phyloP scores from a whole-genome alignment of 2,329 filamentous ascomycete species.

The Septoria linicola region DNA sequence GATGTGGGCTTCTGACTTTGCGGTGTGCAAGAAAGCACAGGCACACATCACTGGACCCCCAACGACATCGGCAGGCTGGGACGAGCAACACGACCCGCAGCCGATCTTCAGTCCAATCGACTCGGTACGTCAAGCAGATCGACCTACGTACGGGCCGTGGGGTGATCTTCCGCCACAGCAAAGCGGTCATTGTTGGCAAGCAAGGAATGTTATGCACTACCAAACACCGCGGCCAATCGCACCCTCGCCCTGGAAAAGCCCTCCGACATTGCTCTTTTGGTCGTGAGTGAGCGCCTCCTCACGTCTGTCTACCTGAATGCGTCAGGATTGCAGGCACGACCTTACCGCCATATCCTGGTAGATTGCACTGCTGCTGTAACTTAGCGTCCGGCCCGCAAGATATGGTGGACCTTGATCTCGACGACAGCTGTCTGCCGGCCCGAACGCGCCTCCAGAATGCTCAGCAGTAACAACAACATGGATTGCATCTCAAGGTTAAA shows the following conservation, averaged over 20 bases:
- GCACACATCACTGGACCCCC: slow-evolving; percentile 11
- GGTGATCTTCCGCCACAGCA: slow-evolving; percentile 18
- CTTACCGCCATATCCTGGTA: slow-evolving; percentile 25
- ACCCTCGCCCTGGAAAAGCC: slow-evolving; percentile 13
- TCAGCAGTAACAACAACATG: slow-evolving; percentile 17
- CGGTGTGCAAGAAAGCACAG: slow-evolving; percentile 24
- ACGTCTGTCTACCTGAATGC: slow-evolving; percentile 20
- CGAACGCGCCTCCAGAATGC: slow-evolving; percentile 15
- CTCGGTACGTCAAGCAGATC: slow-evolving; percentile 18
- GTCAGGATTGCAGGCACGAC: slow-evolving; percentile 13
- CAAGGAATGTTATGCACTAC: slow-evolving; percentile 15
- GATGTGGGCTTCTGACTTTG: slow-evolving; percentile 17
- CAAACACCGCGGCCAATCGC: slow-evolving; percentile 19
- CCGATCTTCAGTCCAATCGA: slow-evolving; percentile 14
- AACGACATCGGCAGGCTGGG: slow-evolving; percentile 16
- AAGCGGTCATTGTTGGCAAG: slow-evolving; percentile 8
- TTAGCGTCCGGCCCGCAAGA: slow-evolving; percentile 25
- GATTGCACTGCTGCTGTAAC: slow-evolving; percentile 24
- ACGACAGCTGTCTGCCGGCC: slow-evolving; percentile 22
- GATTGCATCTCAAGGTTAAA: slow-evolving; percentile 20
- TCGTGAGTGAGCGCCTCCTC: slow-evolving; percentile 25
- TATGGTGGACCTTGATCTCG: slow-evolving; percentile 19
- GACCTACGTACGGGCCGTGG: slow-evolving; percentile 21
- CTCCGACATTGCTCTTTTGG: slow-evolving; percentile 14
- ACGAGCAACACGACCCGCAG: slow-evolving; percentile 17